Evolutionary conservation across 2,329 filamentous ascomycete genomes (phyloP), one percentile per base, ranked within the genome.

Genomic region (Ascochyta clinopodiicola): DNA sequence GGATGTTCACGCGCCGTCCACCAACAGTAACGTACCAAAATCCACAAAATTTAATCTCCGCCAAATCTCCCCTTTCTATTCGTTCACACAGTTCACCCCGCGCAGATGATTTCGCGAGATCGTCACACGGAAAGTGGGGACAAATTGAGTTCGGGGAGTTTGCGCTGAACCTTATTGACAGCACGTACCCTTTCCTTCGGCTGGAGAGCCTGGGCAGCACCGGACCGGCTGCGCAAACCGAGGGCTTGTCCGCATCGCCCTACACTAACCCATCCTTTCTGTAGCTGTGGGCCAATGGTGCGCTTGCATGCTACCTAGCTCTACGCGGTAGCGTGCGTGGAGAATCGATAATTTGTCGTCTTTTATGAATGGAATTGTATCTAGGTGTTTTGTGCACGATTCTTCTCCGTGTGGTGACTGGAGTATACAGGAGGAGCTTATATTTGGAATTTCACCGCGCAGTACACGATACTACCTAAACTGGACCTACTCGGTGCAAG

Each of bases 21-120:
- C 42, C 45, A 50, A 51, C 42, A 50, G 46, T 49, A 48, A 44
- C 17, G 51, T 49, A 45, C 40, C 35, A 49, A 44, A 40, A 40
- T 49, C 32, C 29, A 49, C 40, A 32, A 22, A 25, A 19, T 39
- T 46, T 49, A 49, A 49, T 49, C 39, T 49, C 51, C 51, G 51
- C 29, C 34, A 49, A 24, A 49, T 38, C 25, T 49, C 24, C 38
- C 51, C 34, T 42, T 48, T 35, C 35, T 24, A 49, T 49, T 49
- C 29, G 51, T 49, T 27, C 21, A 39, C 39, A 36, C 5, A 38
- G 32, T 19, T 21, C 51, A 37, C 51, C 44, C 44, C 44, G 34
- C 51, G 43, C 43, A 46, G 24, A 19, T 38, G 34, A 21, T 32
- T 52, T 31, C 29, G 6, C 22, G 13, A 34, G 21, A 29, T 21